A percentile compares a stretch with the other conserved stretches of the same genome.
phyloP scores from a whole-genome alignment of 768 basidiomycete species.

The Suillus discolor region DNA sequence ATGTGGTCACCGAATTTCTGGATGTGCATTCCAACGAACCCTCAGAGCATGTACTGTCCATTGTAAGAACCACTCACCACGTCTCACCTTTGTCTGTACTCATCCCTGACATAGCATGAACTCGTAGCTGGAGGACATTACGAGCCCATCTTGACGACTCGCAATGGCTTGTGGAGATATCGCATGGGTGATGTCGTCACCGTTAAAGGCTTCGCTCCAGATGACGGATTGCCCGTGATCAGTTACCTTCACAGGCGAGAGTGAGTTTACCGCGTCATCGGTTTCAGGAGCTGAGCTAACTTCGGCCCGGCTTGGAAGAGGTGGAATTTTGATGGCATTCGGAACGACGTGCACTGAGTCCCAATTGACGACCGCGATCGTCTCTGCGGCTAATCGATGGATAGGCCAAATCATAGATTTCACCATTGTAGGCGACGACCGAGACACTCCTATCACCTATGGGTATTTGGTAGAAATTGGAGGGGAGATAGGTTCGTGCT shows the following conservation, averaged over 20 bases:
- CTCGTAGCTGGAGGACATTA: constrained; percentile 7
- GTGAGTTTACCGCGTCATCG: constrained; percentile 2
- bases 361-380: constrained; percentile 21
- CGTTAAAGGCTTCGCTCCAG: constrained; percentile 14
- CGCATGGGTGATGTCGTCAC: constrained; percentile 13
- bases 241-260: constrained; percentile 12
- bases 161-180: constrained; percentile 16
- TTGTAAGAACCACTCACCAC: background rate
- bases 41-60: background rate
- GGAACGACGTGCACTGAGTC: constrained; percentile 15
- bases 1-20: constrained; percentile 13
- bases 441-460: constrained; percentile 16
- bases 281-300: background rate
- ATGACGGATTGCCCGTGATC: constrained; percentile 10
- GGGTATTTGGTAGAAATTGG: constrained; percentile 12
- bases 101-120: constrained; percentile 7
- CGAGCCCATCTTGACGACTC: constrained; percentile 13
- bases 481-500: constrained; percentile 11
- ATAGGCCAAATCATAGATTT: constrained; percentile 25
- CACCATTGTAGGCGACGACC: constrained; percentile 22
- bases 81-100: background rate
- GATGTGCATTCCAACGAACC: background rate
- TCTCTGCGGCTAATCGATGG: constrained; percentile 11
- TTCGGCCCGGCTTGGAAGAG: background rate
- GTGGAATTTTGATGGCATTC: background rate